These are phyloP conservation scores for Eremochloa ophiuroides DNA, from an alignment of 176 grass and related monocot genomes.

Conservation along the genomic window DNA sequence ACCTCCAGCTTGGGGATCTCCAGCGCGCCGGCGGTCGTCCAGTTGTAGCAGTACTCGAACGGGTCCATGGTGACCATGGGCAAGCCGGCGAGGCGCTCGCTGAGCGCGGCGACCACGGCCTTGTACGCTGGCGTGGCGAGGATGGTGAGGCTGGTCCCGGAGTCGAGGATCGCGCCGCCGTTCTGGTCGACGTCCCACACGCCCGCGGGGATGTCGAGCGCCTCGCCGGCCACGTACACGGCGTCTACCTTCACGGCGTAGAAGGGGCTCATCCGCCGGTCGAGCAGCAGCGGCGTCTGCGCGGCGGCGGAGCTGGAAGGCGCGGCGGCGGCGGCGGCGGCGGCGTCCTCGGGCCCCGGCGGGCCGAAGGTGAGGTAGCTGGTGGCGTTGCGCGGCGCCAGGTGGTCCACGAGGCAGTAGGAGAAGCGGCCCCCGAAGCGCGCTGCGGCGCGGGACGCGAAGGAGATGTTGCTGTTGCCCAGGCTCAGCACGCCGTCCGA, in stretches of 20 bases:
- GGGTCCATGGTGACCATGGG: conserved; percentile 52
- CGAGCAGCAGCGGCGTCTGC: conserved; percentile 58
- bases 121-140: conserved; percentile 65
- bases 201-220: conserved; percentile 36
- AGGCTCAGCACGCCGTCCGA: conserved; percentile 91
- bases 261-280: conserved; percentile 49
- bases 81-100: conserved; percentile 29
- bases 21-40: conserved; percentile 43
- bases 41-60: conserved; percentile 97
- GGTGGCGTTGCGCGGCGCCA: conserved; percentile 77
- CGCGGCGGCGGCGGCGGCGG: not conserved
- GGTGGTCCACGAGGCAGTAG: conserved; percentile 99
- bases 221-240: conserved; percentile 45
- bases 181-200: conserved; percentile 56
- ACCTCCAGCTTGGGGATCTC: conserved; percentile 47
- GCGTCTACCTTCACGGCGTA: conserved; percentile 53
- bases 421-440: conserved; percentile 84
- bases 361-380: conserved; percentile 77
- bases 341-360: not conserved
- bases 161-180: conserved; percentile 87
- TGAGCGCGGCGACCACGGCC: conserved; percentile 57
- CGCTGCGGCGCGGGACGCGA: conserved; percentile 61
- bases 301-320: not conserved
- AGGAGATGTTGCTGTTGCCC: conserved; percentile 83
- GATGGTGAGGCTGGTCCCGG: conserved; percentile 73